Evolutionary conservation across 2,329 filamentous ascomycete species (phyloP), one percentile per base, ranked within the genome.

Genomic region (Penicillium sp.): DNA sequence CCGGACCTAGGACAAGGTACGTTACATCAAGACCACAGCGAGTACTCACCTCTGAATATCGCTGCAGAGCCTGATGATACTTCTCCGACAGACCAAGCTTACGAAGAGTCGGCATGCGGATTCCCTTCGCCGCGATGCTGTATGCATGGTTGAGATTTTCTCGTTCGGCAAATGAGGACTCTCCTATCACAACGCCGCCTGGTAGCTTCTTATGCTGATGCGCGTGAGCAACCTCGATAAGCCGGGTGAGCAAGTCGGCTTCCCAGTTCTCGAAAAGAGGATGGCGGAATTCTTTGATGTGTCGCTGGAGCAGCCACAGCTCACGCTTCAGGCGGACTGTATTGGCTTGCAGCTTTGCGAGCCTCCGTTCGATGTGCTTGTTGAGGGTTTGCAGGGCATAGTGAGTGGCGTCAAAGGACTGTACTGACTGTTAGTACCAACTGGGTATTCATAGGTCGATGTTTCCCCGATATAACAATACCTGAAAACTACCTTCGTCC

Each of bases 251-350:
- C n/a, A 64, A 64, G 49, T 74, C 68, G 14, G 71, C 71, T 50
- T 74, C 66, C 70, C 71, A 74, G 35, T 62, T 71, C n/a, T 61
- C 59, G 32, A 72, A 61, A 31, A 66, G 56, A 3, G 71, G 68
- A 38, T 64, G 61, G 20, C 66, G 55, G 42, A 66, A 65, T 4
- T 65, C 55, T 16, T 59, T 63, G 53, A 72, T 32, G 47, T 70
- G 66, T 7, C 55, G 63, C 22, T 70, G 60, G 20, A 72, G 63
- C 18, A 61, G 61, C 32, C 58, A 56, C 24, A 69, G 48, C 31
- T 72, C 71, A 22, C 59, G 57, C 38, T 65, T 60, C 44, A 71
- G 69, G 13, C 53, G 58, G 22, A 51, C 16, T 3, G 60, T 56
- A 43, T 63, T 63, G 13, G 40, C 55, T 20, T 60, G 62, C 20